These are phyloP conservation scores for Globisporangium carolinianum DNA, from an alignment of 352 stramenopile species.

Conservation along the genomic window DNA sequence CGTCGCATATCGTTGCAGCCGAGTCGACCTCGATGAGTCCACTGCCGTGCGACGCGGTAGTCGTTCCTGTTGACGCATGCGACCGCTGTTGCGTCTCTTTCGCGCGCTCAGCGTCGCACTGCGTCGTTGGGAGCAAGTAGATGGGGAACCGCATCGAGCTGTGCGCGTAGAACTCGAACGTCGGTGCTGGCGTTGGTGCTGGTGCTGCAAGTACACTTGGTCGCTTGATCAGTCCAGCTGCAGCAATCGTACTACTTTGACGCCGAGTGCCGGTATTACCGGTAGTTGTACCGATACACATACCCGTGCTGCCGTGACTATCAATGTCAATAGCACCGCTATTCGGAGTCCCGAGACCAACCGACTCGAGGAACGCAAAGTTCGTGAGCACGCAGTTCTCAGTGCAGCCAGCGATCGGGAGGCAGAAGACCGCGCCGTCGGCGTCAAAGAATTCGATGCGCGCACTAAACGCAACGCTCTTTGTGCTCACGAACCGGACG, in stretches of 20 bases:
- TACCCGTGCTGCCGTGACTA: background rate
- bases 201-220: background rate
- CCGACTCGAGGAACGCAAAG: conserved; percentile 68
- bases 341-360: conserved; percentile 13
- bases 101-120: conserved; percentile 29
- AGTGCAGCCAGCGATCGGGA: conserved; percentile 80
- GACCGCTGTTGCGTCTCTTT: conserved; percentile 23
- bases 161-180: conserved; percentile 44
- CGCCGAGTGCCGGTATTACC: too few relatives aligned
- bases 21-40: conserved; percentile 49
- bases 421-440: conserved; percentile 81
- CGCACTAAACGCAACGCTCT: conserved; percentile 88
- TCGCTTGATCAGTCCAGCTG: background rate
- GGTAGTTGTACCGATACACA: too few relatives aligned
- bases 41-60: conserved; percentile 1
- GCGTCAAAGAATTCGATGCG: conserved; percentile 91
- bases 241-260: too few relatives aligned
- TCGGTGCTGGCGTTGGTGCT: background rate
- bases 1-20: conserved; percentile 15
- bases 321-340: background rate
- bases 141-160: conserved; percentile 43
- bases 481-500: conserved; percentile 70
- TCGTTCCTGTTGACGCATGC: background rate
- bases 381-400: conserved; percentile 93
- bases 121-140: conserved; percentile 42